Evolutionary conservation across 2,329 filamentous ascomycete species (phyloP).

Genomic region (Basipetospora sp.): DNA sequence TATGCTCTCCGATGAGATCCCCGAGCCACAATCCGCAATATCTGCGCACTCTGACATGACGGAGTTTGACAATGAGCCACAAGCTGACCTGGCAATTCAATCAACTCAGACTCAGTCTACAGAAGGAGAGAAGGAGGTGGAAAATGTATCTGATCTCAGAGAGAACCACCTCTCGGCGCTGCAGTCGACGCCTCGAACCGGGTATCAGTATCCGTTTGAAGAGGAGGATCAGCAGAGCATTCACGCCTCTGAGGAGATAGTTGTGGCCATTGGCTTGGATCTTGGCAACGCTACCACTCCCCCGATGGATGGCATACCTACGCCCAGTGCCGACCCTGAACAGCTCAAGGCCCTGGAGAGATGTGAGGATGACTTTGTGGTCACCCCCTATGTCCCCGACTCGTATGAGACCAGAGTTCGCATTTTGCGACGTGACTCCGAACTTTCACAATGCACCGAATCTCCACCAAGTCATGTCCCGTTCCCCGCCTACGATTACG

Average conservation of each 20-base stretch:
- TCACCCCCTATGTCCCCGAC: conserved; percentile 22
- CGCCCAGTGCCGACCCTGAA: background rate
- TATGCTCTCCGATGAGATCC: conserved; percentile 29
- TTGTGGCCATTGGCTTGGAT: conserved; percentile 13
- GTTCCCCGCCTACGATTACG: conserved; percentile 11
- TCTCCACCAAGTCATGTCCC: conserved; percentile 4
- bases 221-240: conserved; percentile 14
- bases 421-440: conserved; percentile 31
- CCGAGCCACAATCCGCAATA: conserved; percentile 38
- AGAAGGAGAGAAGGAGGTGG: background rate
- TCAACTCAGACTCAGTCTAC: too few species aligned
- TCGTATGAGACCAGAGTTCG: conserved; percentile 33
- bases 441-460: conserved; percentile 10
- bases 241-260: conserved; percentile 2
- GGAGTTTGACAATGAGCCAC: conserved; percentile 59
- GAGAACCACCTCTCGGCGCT: conserved; percentile 8
- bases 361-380: conserved; percentile 25
- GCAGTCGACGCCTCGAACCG: conserved; percentile 16
- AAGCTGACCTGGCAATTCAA: conserved; percentile 31
- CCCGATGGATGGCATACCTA: background rate
- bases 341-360: conserved; percentile 13
- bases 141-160: background rate
- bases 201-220: conserved; percentile 37
- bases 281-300: background rate
- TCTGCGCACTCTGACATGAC: conserved; percentile 48